Conservation (phyloP, 2,329 filamentous ascomycete genomes). For the Tolypocladium pustulatum region DNA sequence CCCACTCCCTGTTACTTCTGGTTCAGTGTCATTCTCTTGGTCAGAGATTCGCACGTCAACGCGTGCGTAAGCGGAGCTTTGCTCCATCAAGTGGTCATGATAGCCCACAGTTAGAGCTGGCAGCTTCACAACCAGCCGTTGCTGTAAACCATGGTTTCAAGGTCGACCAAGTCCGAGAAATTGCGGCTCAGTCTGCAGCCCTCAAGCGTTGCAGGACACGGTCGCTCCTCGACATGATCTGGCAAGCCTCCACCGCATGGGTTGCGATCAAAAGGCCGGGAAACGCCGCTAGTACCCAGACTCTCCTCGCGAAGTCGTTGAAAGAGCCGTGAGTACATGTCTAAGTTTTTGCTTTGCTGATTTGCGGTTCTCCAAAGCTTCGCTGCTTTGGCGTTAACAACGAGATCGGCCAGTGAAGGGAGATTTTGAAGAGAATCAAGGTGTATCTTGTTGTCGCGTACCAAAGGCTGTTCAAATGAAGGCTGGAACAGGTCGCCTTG, state of each 20-base stretch:
- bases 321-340: conserved; percentile 9
- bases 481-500: conserved; percentile 7
- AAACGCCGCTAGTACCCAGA: neutral
- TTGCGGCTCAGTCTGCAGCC: neutral
- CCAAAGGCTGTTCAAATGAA: conserved; percentile 1
- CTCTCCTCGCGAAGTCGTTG: neutral
- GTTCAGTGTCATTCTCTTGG: neutral
- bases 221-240: conserved; percentile 11
- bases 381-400: neutral
- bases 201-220: neutral
- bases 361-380: neutral
- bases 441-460: conserved; percentile 16
- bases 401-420: conserved; percentile 12
- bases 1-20: neutral
- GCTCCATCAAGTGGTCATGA: neutral
- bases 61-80: neutral
- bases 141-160: neutral
- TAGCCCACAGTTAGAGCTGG: neutral
- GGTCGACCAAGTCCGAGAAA: neutral
- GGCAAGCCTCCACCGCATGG: conserved; percentile 6
- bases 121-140: conserved; percentile 1
- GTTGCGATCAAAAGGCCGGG: neutral
- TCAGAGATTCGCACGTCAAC: neutral
- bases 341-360: conserved; percentile 9
- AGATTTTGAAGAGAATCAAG: conserved; percentile 19